Percentiles rank a stretch among this genome's conserved stretches.
phyloP scores from a whole-genome alignment of 345 rosid species.

The Citrus inodora region DNA sequence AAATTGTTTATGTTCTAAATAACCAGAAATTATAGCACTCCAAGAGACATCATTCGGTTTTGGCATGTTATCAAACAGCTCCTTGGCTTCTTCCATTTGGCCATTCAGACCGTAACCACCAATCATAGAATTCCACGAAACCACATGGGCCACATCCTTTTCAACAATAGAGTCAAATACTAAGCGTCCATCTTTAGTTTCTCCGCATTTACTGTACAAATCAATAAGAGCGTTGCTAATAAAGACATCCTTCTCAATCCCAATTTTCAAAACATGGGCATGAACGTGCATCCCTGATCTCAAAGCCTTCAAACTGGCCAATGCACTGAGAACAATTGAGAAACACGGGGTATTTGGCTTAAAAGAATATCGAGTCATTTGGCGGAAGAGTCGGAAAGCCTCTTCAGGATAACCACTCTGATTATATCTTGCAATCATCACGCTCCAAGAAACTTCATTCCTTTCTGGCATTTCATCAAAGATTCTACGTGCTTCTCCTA shows the following conservation, averaged over 20 bases:
- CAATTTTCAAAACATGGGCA: conserved; percentile 35
- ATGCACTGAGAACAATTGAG: conserved; percentile 36
- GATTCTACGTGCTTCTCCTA: conserved; percentile 45
- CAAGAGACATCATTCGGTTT: conserved; percentile 35
- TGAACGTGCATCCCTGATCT: conserved; percentile 45
- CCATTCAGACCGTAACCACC: conserved; percentile 48
- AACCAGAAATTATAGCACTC: conserved; percentile 49
- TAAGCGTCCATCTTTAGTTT: conserved; percentile 34
- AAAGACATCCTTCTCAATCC: conserved; percentile 34
- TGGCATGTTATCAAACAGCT: conserved; percentile 42
- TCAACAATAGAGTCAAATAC: conserved; percentile 33
- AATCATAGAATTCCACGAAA: conserved; percentile 54
- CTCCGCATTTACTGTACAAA: conserved; percentile 48
- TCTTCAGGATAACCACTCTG: conserved; percentile 49
- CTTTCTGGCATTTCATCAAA: conserved; percentile 53
- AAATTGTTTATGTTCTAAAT: conserved; percentile 36
- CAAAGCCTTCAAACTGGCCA: conserved; percentile 38
- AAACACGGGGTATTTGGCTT: conserved; percentile 44
- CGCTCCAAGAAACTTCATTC: conserved; percentile 62
- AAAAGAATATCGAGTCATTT: conserved; percentile 34
- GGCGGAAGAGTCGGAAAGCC: conserved; percentile 39
- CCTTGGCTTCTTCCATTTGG: conserved; percentile 44
- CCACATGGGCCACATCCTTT: conserved; percentile 27
- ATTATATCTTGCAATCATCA: conserved; percentile 54
- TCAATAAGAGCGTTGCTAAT: conserved; percentile 44